These are phyloP conservation scores for Dictyostelium capitatum DNA, from an alignment of 78 protist species.

Conservation along the genomic window DNA sequence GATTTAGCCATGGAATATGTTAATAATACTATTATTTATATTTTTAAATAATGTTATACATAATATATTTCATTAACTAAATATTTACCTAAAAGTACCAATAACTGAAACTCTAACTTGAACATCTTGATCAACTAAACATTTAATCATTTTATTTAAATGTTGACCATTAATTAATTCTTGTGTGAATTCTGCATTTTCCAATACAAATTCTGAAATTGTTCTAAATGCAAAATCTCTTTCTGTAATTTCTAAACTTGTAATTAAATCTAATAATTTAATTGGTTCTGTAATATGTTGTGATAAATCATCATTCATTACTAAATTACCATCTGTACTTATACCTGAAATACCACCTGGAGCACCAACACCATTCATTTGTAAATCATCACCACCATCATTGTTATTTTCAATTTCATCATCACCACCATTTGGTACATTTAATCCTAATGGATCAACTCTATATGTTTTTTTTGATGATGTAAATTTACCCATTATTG, in stretches of 20 bases:
- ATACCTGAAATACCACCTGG: not conserved
- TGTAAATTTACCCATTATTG: slow-evolving; percentile 66
- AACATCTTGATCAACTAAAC: slow-evolving; percentile 15
- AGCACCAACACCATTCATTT: slow-evolving; percentile 5
- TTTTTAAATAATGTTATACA: not conserved
- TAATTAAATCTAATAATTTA: slow-evolving; percentile 16
- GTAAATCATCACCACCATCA: not conserved
- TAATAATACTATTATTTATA: not conserved
- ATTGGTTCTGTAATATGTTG: slow-evolving; percentile 21
- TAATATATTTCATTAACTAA: not conserved
- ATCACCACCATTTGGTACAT: not conserved
- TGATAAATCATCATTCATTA: slow-evolving; percentile 16
- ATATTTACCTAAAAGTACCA: slow-evolving; percentile 58
- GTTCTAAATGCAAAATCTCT: slow-evolving; percentile 61
- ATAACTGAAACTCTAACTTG: slow-evolving; percentile 65
- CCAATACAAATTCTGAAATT: slow-evolving; percentile 39
- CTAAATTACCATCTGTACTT: not conserved
- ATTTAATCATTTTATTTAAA: not conserved
- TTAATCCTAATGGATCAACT: slow-evolving; percentile 55
- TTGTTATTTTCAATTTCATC: not conserved
- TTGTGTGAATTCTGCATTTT: not conserved
- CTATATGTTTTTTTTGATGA: slow-evolving; percentile 59
- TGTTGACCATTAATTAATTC: not conserved
- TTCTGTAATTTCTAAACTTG: slow-evolving; percentile 16
- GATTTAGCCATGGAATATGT: no score